Percentiles rank a stretch among this genome's conserved stretches.
Evolutionary conservation across 208 protist species (phyloP).

Genomic region (Crithidia sp.): DNA sequence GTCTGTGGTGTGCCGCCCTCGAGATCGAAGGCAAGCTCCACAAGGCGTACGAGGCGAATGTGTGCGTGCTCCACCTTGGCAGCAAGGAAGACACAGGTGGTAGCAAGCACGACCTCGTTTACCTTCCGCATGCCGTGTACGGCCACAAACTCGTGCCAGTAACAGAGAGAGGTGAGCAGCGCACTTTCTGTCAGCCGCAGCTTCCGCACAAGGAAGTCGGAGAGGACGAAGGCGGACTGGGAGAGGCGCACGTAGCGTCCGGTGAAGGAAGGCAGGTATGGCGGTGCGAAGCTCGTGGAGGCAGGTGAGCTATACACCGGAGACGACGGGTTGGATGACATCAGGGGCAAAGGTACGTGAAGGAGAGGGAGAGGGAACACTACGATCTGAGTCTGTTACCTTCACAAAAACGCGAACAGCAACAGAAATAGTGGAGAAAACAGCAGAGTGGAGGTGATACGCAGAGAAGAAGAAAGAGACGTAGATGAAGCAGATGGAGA

Average conservation of each 20-base stretch:
- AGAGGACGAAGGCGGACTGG: slow-evolving; percentile 71
- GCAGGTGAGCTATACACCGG: slow-evolving; percentile 30
- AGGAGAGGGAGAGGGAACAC: not conserved
- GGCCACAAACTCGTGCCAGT: slow-evolving; percentile 85
- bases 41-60: slow-evolving; percentile 63
- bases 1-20: slow-evolving; percentile 21
- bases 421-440: not conserved
- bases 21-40: slow-evolving; percentile 71
- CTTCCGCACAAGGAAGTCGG: slow-evolving; percentile 63
- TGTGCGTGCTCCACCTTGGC: slow-evolving; percentile 88
- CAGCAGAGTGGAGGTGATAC: not conserved
- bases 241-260: slow-evolving; percentile 60
- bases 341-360: not conserved
- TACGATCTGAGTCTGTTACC: too few species aligned
- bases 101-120: slow-evolving; percentile 75
- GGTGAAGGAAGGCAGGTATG: slow-evolving; percentile 50
- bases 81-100: slow-evolving; percentile 84
- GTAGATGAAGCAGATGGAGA: not conserved
- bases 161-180: slow-evolving; percentile 73
- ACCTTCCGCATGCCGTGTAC: slow-evolving; percentile 59
- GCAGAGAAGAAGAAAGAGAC: not conserved
- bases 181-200: slow-evolving; percentile 65
- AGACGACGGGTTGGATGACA: slow-evolving; percentile 31
- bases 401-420: too few species aligned
- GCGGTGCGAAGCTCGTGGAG: slow-evolving; percentile 19